These are phyloP conservation scores for Ceratopteris richardii DNA, from an alignment of 75 land plant species.

Conservation along the genomic window DNA sequence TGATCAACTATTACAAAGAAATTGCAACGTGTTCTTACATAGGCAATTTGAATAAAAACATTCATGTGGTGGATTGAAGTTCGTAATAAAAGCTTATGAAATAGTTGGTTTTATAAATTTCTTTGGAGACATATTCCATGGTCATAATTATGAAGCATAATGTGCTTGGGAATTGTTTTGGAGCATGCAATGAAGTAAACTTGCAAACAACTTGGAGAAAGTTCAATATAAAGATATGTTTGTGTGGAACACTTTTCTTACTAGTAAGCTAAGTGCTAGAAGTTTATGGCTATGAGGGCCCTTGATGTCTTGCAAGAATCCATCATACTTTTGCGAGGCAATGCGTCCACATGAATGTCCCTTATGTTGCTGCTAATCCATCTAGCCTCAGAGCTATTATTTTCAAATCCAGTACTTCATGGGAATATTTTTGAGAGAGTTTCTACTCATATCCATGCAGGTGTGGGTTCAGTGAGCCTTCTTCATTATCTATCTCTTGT, in stretches of 20 bases:
- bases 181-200: conserved; percentile 58
- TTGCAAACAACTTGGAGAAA: conserved; percentile 27
- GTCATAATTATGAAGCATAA: conserved; percentile 58
- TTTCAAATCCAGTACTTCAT: conserved; percentile 48
- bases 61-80: conserved; percentile 66
- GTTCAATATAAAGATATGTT: conserved; percentile 68
- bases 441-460: conserved; percentile 20
- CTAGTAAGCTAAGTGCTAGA: conserved; percentile 42
- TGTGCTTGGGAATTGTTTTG: conserved; percentile 53
- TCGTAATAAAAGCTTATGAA: conserved; percentile 89
- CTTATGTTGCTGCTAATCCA: conserved; percentile 46
- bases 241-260: conserved; percentile 80
- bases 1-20: too few species aligned
- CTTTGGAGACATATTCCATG: conserved; percentile 81
- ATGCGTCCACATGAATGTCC: conserved; percentile 28
- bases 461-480: conserved; percentile 33
- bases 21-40: conserved; percentile 44
- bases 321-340: conserved; percentile 47
- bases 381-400: conserved; percentile 54
- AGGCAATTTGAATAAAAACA: conserved; percentile 65
- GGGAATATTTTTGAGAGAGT: conserved; percentile 34
- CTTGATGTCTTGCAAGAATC: conserved; percentile 76
- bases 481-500: conserved; percentile 29
- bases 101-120: conserved; percentile 82
- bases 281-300: conserved; percentile 37